Conservation (phyloP, 1,284 basidiomycete species). For the Marasmius tenuissimus region DNA sequence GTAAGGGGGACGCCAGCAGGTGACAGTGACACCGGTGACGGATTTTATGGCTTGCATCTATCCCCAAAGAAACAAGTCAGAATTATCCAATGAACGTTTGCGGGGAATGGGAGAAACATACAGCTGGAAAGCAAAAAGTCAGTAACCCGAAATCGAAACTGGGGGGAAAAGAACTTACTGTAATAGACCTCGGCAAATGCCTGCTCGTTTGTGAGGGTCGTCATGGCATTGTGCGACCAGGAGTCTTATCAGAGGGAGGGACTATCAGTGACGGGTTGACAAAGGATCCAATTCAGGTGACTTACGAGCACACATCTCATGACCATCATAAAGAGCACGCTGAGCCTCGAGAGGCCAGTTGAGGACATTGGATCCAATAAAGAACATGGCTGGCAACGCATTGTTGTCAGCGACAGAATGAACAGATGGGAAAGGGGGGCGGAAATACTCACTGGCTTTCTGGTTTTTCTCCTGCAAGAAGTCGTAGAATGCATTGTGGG, state of each 20-base stretch:
- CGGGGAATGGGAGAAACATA: background rate
- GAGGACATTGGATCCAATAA: constrained; percentile 76
- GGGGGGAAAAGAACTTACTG: constrained; percentile 36
- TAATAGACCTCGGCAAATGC: constrained; percentile 84
- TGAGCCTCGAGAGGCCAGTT: constrained; percentile 73
- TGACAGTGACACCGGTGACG: background rate
- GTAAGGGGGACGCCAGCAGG: constrained; percentile 42
- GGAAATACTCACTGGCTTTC: constrained; percentile 56
- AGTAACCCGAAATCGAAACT: background rate
- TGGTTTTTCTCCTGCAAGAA: constrained; percentile 62
- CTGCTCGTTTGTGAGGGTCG: constrained; percentile 67
- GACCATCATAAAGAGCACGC: constrained; percentile 62
- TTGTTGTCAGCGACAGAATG: background rate
- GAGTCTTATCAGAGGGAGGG: constrained; percentile 37
- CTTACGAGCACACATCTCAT: constrained; percentile 61
- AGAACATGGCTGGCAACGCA: constrained; percentile 60
- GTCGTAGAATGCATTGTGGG: constrained; percentile 61
- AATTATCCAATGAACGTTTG: background rate
- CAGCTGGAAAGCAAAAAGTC: constrained; percentile 27
- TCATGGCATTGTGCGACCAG: constrained; percentile 63
- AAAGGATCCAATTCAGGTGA: constrained; percentile 17
- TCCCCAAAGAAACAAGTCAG: background rate
- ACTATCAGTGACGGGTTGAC: background rate
- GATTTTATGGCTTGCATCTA: background rate
- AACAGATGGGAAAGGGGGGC: too few relatives aligned